Base-by-base conservation (phyloP, 139 green algal species). In the Chlamydomonas sp. region DNA sequence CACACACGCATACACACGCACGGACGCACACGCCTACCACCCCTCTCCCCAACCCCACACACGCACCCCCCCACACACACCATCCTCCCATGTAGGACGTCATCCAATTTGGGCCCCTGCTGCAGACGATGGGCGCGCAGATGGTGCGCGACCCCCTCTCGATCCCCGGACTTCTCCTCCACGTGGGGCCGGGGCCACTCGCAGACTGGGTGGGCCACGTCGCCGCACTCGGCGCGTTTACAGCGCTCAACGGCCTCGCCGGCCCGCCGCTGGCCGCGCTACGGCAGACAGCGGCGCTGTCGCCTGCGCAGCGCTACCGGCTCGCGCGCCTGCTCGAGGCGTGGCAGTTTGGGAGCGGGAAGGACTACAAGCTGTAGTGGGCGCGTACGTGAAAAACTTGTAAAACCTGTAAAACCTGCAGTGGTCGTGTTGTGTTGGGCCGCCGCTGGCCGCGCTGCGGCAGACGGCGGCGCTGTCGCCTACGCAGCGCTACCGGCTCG, bases 41-140 rank as follows among this genome's bases (percentile, higher is more conserved):
- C n/a, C n/a, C n/a, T n/a, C n/a, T n/a, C n/a, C n/a, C n/a, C n/a
- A n/a, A n/a, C n/a, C n/a, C n/a, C n/a, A n/a, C n/a, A n/a, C n/a
- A n/a, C n/a, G n/a, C n/a, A n/a, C n/a, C n/a, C n/a, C n/a, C n/a
- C n/a, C n/a, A n/a, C 13, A 60, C 13, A 10, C 3, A n/a, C n/a
- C 2, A 62, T 13, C 36, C n/a, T 50, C 34, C 50, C 20, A 24
- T 73, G 35, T 81, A 96, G 77, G 91, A 97, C 66, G 89, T 96
- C 8, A 83, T 96, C 16, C 83, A 91, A 77, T 90, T 90, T 62
- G 61, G 62, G 0, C 81, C 82, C 2, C 80, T 97, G 63, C 66
- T 75, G 57, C 35, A 50, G 16, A 72, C 73, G 1, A 65, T 67
- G 31, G 26, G 34, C 2, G 13, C 16, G 20, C 49, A 35, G 36